Evolutionary conservation across 148 eudicot genomes (phyloP), one percentile per base, ranked within the genome.

Genomic region (Chenopodium formosanum): DNA sequence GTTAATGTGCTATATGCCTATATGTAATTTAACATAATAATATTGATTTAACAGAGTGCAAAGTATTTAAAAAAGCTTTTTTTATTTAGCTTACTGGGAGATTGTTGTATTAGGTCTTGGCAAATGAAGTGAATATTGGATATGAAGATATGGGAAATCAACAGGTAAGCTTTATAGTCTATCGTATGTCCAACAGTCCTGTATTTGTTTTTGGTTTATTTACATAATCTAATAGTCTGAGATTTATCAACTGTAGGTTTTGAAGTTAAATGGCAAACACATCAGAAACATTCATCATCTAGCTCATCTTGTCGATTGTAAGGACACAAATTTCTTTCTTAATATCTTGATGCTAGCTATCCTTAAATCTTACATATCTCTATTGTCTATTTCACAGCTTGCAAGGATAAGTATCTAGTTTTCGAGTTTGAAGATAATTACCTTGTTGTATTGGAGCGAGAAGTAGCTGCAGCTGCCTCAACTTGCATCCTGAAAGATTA

Each of bases 371-470:
- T 68, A 27, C 23, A 63, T 52, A 47, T 71, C 70, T 73, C 80
- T 52, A 11, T 82, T 80, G 58, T 37, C 29, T 53, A 34, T 82
- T 31, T 77, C 82, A 12, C 88, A 95, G 98, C 98, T 79, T 95
- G 96, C 92, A 91, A 83, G 84, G 90, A 92, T 87, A 92, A 86
- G 77, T 91, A 93, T 81, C 86, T 95, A 44, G 92, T 95, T 53
- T 93, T 95, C 67, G 97, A 95, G 84, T 95, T 95, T 62, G 97
- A 95, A 85, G 98, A 93, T 86, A 91, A 95, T 84, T 95, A 89
- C 86, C 83, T 95, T 22, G 91, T 87, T 37, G 91, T 93, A 80
- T 68, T 93, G 79, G 97, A 92, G 76, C 89, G 93, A 77, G 92
- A 95, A 74, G 84, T 91, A 1, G 89, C 92, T n/a, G 29, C 66